These are phyloP conservation scores for Carex kokanica DNA, from an alignment of 176 grass and related monocot species.

Conservation along the genomic window DNA sequence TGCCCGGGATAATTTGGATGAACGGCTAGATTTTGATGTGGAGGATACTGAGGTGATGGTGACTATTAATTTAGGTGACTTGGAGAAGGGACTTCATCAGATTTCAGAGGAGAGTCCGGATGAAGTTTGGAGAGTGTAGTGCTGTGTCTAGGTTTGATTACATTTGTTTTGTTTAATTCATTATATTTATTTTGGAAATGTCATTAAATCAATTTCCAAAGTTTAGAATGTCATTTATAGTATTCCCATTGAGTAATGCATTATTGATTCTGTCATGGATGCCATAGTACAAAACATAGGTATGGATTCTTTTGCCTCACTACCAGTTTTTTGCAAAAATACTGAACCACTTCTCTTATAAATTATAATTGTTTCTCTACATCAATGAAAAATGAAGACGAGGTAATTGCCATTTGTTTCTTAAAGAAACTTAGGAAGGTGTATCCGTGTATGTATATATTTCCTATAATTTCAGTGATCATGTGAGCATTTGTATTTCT, in stretches of 20 bases:
- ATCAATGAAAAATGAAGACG: no score
- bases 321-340: background rate
- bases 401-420: no score
- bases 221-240: constrained; percentile 10
- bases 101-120: constrained; percentile 33
- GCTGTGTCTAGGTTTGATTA: background rate
- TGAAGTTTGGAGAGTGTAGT: constrained; percentile 17
- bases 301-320: background rate
- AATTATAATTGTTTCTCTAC: no score
- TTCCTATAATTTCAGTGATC: background rate
- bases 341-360: no score
- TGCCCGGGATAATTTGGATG: constrained; percentile 80
- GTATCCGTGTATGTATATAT: background rate
- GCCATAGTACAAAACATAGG: background rate
- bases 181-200: background rate
- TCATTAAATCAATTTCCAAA: background rate
- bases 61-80: constrained; percentile 72
- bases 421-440: background rate
- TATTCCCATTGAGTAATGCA: background rate
- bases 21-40: constrained; percentile 76
- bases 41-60: constrained; percentile 49
- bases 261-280: background rate
- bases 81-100: constrained; percentile 73
- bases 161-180: background rate
- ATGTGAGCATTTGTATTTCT: background rate